A percentile compares a stretch with the other conserved stretches of the same genome.
Evolutionary conservation across 768 basidiomycete species (phyloP).

Genomic region (Amanita brunnescens): DNA sequence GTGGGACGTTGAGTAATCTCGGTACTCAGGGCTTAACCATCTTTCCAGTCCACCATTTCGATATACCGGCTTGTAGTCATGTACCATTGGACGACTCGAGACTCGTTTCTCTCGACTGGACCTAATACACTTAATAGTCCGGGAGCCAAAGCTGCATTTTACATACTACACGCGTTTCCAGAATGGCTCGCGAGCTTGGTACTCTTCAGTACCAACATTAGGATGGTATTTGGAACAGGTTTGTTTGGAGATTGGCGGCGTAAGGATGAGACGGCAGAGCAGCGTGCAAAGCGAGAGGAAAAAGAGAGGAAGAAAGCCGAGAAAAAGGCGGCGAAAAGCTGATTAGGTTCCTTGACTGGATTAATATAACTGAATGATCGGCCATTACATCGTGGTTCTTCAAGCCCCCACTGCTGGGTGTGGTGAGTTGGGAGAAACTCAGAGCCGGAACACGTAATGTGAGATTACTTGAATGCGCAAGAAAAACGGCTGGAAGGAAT

Average conservation of each 20-base stretch:
- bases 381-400: too few relatives aligned
- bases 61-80: constrained; percentile 35
- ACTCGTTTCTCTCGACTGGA: constrained; percentile 22
- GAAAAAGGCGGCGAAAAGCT: not conserved
- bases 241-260: constrained; percentile 21
- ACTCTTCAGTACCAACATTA: constrained; percentile 22
- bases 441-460: too few relatives aligned
- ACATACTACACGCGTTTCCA: constrained; percentile 36
- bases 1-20: not conserved
- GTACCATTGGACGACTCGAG: constrained; percentile 18
- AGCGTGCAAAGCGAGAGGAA: constrained; percentile 15
- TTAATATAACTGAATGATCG: too few relatives aligned
- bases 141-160: constrained; percentile 26
- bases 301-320: constrained; percentile 12
- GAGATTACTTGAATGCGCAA: too few relatives aligned
- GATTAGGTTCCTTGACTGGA: too few relatives aligned
- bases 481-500: too few relatives aligned
- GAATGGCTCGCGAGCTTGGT: constrained; percentile 26
- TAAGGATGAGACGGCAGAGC: constrained; percentile 22
- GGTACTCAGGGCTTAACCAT: not conserved
- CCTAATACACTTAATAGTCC: constrained; percentile 26
- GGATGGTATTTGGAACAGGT: constrained; percentile 27
- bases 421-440: too few relatives aligned
- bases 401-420: too few relatives aligned
- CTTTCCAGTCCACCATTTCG: constrained; percentile 21